Evolutionary conservation across 225 moss, liverwort and hornwort genomes (phyloP).

Genomic region (Climacium dendroides): DNA sequence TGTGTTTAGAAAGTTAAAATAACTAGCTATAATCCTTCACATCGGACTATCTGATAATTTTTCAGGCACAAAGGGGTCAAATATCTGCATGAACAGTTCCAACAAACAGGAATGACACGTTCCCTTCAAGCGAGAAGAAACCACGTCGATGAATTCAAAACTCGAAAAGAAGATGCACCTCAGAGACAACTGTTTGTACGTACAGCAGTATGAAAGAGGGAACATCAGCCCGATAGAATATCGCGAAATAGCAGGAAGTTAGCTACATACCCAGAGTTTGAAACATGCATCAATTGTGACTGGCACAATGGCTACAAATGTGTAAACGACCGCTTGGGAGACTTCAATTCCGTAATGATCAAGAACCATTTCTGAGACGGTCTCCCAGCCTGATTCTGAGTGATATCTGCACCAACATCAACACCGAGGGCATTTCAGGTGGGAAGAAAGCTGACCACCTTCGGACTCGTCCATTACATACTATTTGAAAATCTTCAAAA

Average conservation of each 20-base stretch:
- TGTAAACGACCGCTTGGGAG: constrained; percentile 53
- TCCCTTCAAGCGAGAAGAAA: background rate
- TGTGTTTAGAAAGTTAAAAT: no score
- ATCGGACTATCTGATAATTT: no score
- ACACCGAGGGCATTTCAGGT: background rate
- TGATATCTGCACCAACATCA: constrained; percentile 53
- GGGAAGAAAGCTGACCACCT: background rate
- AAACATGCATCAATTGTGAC: constrained; percentile 98
- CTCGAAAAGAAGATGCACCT: background rate
- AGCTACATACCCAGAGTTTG: constrained; percentile 78
- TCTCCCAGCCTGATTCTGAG: constrained; percentile 96
- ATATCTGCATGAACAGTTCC: background rate
- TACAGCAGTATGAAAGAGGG: background rate
- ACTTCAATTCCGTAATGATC: constrained; percentile 94
- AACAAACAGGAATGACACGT: background rate
- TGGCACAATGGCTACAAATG: constrained; percentile 93
- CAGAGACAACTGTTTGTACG: background rate
- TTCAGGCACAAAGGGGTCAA: background rate
- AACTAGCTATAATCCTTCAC: background rate
- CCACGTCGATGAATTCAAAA: background rate
- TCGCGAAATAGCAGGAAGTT: background rate
- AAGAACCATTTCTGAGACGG: constrained; percentile 78
- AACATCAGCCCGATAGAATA: background rate
- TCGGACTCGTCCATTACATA: background rate
- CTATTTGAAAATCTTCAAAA: background rate